Conservation (phyloP, 2,329 filamentous ascomycete genomes). For the Cyphellophora europaea region DNA sequence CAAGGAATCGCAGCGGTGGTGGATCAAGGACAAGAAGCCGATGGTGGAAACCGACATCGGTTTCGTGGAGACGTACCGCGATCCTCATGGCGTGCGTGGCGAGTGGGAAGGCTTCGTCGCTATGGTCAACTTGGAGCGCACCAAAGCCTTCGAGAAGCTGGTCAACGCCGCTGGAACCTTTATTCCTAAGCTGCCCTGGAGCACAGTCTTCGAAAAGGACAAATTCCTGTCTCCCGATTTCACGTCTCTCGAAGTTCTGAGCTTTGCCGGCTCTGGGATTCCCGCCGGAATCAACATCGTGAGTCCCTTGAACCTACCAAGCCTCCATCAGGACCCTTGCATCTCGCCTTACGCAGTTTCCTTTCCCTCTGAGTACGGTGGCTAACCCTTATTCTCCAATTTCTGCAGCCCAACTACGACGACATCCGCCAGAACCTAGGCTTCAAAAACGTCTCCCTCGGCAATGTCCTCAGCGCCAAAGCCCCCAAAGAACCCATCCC, state of each 20-base stretch:
- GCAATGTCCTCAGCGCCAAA: constrained; percentile 86
- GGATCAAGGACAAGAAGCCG: constrained; percentile 76
- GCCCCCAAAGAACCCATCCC: constrained; percentile 86
- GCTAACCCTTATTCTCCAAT: too few relatives aligned
- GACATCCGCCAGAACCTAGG: constrained; percentile 53
- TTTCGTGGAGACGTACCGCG: constrained; percentile 78
- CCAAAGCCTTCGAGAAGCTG: constrained; percentile 74
- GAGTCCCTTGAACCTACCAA: too few relatives aligned
- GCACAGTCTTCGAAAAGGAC: constrained; percentile 85
- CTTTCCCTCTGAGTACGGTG: too few relatives aligned
- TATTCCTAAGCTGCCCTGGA: constrained; percentile 86
- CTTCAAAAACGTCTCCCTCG: constrained; percentile 70
- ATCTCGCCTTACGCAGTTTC: too few relatives aligned
- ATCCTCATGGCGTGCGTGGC: constrained; percentile 69
- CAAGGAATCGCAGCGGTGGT: constrained; percentile 70
- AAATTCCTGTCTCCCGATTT: constrained; percentile 93
- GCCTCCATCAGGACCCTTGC: too few relatives aligned
- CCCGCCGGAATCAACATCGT: constrained; percentile 49
- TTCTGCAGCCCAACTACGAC: constrained; percentile 52
- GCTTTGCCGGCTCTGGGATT: constrained; percentile 60
- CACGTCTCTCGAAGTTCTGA: constrained; percentile 83
- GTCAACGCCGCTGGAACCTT: constrained; percentile 71
- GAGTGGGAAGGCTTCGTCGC: constrained; percentile 83
- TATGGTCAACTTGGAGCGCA: constrained; percentile 78
- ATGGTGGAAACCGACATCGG: constrained; percentile 73